Evolutionary conservation across 73 alveolate species (phyloP).

Genomic region (Paramecium caudatum): DNA sequence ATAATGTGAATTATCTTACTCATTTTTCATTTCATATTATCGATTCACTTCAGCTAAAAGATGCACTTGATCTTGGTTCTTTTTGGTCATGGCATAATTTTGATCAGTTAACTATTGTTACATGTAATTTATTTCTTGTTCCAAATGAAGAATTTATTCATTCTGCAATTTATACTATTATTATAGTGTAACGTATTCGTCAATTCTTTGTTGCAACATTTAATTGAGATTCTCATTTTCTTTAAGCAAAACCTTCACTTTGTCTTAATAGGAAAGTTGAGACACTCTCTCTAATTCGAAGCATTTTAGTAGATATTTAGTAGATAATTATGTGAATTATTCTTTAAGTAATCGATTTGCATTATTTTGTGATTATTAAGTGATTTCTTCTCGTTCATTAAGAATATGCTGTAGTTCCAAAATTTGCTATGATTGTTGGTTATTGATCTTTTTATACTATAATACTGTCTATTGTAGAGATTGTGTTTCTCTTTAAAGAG

Average conservation of each 20-base stretch:
- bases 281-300: constrained; percentile 53
- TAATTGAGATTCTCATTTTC: constrained; percentile 43
- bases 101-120: constrained; percentile 5
- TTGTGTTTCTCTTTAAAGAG: constrained; percentile 43
- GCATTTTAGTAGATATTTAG: constrained; percentile 51
- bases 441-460: constrained; percentile 39
- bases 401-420: constrained; percentile 24
- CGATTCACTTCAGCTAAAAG: not conserved
- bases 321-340: constrained; percentile 1
- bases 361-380: not conserved
- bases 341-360: not conserved
- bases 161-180: constrained; percentile 10
- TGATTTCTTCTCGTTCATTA: constrained; percentile 61
- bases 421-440: constrained; percentile 25
- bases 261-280: no score
- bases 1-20: not conserved
- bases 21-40: not conserved
- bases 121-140: not conserved
- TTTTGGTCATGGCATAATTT: not conserved
- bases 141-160: constrained; percentile 4
- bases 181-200: not conserved
- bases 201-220: not conserved
- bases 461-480: not conserved
- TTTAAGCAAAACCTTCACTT: not conserved
- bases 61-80: constrained; percentile 3